phyloP scores from a whole-genome alignment of 2,329 filamentous ascomycete species.

The Periconia macrospinosa region DNA sequence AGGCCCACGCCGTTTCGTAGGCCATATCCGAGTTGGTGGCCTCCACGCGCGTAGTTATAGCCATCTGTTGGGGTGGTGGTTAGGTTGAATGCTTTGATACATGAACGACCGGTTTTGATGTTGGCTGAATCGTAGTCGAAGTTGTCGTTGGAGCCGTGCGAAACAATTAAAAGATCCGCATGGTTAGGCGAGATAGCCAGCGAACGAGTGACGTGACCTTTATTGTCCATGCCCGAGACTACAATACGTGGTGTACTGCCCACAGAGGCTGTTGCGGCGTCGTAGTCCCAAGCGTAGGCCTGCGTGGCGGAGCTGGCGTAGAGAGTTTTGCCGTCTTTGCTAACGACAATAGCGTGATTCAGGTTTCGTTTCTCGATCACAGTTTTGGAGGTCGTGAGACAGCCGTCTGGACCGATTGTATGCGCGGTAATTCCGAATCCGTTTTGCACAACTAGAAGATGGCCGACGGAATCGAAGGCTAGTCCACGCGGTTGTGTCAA shows the following conservation, averaged over 20 bases:
- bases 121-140: conserved; percentile 58
- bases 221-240: conserved; percentile 29
- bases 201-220: conserved; percentile 31
- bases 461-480: conserved; percentile 42
- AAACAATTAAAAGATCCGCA: conserved; percentile 61
- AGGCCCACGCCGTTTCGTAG: conserved; percentile 71
- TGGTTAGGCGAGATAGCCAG: conserved; percentile 25
- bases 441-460: conserved; percentile 46
- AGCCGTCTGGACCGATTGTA: conserved; percentile 41
- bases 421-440: conserved; percentile 43
- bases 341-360: conserved; percentile 33
- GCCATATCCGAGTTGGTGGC: conserved; percentile 61
- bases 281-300: conserved; percentile 29
- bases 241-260: conserved; percentile 31
- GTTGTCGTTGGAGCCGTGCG: conserved; percentile 64
- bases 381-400: conserved; percentile 20
- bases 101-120: conserved; percentile 58
- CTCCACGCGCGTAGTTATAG: conserved; percentile 53
- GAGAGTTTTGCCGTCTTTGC: conserved; percentile 30
- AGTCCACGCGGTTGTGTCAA: conserved; percentile 45
- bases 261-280: conserved; percentile 22
- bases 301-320: conserved; percentile 32
- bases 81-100: conserved; percentile 63
- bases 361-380: conserved; percentile 27
- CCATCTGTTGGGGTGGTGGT: conserved; percentile 29